Base-by-base conservation (phyloP, 2,329 filamentous ascomycete species). In the Aspergillus sp. region DNA sequence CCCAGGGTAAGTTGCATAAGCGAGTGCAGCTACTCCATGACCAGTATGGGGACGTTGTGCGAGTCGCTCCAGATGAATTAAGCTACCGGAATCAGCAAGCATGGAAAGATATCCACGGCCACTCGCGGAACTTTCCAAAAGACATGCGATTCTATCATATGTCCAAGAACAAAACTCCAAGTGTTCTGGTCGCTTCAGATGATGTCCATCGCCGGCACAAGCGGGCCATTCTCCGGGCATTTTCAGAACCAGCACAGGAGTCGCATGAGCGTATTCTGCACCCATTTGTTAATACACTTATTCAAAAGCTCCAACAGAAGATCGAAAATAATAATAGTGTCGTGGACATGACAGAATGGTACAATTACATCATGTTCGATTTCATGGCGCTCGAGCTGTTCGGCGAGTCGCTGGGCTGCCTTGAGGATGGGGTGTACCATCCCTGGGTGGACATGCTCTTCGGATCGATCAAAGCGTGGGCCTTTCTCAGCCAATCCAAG, bases 81-180 rank as follows among this genome's bases (percentile, higher is more conserved):
- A 66, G 66, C 6, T 73, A 72, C 40, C 62, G 60, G 12, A 66
- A 60, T 3, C 34, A 62, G 4, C 50, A 65, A 33, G 64, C 65
- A 2, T 70, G 67, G 54, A 63, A 61, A 39, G 69, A 71, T 12
- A 73, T 73, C 26, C 72, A 72, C 45, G 65, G 62, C 19, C 44
- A 60, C 41, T 57, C 12, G 33, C 12, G 49, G 51, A 12, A 39
- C 42, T 59, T 53, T 13, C 48, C 57, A 6, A 61, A 64, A 36
- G 61, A 69, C 34, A 48, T 45, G 5, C 54, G 55, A 12, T 66
- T 61, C 42, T 54, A n/a, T n/a, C n/a, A 59, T 31, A 43, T 52
- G 12, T 41, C 42, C 1, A 36, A 32, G n/a, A 35, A 45, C 19
- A 42, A 36, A 9, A 49, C 53, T 6, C 45, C 49, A 2, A 53